Base-by-base conservation (phyloP, 139 green algal genomes). In the Bryopsis sp. region DNA sequence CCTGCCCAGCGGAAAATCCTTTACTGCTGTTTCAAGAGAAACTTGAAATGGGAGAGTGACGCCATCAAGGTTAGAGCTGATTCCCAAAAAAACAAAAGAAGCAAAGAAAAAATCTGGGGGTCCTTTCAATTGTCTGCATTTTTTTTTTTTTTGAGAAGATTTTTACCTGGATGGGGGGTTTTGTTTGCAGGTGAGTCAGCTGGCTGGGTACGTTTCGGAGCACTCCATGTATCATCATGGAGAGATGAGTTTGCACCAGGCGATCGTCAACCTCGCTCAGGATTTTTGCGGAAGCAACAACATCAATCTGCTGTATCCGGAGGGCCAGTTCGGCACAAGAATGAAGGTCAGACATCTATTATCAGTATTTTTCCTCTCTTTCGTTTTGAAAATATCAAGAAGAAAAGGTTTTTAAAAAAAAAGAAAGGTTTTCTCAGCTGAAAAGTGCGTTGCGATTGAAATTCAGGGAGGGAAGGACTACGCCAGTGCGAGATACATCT, bases 181-280 rank as follows among this genome's bases (percentile, higher is more conserved):
- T 11, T 34, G 58, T 26, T 19, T 64, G 28, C 79, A 96, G 89
- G 93, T 99, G 34, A 90, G 85, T 2, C 92, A 99, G 78, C 83
- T 99, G 59, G 79, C 86, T 15, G 95, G 91, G 22, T 98, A 98
- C 74, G 93, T 99, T 31, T 86, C 88, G 1, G 92, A 98, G 79
- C 88, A 98, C 74, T 89, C 88, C 5, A 95, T 93, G n/a, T 99
- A 99, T 82, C 95, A 99, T 77, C 95, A 99, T 76, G 95, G 94
- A 63, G 95, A 99, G 79, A 64, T 80, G 4, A 90, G 76, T 64
- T 74, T 99, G 72, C 68, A 79, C 39, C 70, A 60, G 48, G 96
- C 94, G 63, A 97, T 98, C 68, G 75, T 96, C 24, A 83, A 85
- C 61, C 72, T 97, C 36, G 92, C 92, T 22, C 77, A 99, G 79